Conservation (phyloP, 2,329 filamentous ascomycete species). For the Acrocalymma vagum region DNA sequence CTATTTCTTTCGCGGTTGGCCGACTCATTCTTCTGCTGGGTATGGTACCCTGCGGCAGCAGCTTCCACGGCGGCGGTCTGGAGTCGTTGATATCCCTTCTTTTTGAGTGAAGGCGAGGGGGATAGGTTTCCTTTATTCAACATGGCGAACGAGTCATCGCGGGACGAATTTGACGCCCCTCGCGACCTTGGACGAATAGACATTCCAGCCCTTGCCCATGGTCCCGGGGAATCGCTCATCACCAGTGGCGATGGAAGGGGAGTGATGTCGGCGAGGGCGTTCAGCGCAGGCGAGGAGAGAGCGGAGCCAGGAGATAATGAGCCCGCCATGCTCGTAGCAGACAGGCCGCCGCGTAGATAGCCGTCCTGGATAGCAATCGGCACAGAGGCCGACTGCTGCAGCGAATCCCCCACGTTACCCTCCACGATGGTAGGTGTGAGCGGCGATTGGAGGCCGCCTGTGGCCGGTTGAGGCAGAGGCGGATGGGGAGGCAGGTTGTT, state of each 20-base stretch:
- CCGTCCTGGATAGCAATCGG: conserved; percentile 48
- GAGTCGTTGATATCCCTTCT: conserved; percentile 57
- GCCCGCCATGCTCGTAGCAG: conserved; percentile 52
- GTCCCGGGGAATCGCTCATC: conserved; percentile 51
- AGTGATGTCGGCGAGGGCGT: conserved; percentile 59
- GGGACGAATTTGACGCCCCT: conserved; percentile 37
- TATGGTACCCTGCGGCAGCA: conserved; percentile 37
- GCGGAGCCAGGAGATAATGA: conserved; percentile 56
- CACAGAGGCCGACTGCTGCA: conserved; percentile 44
- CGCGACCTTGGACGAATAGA: conserved; percentile 43
- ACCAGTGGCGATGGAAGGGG: conserved; percentile 60
- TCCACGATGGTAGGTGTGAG: conserved; percentile 42
- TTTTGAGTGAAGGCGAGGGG: conserved; percentile 52
- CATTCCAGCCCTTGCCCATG: conserved; percentile 50
- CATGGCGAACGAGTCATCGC: conserved; percentile 42
- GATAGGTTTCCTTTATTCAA: conserved; percentile 42
- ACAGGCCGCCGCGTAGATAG: conserved; percentile 50
- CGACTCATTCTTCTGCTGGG: conserved; percentile 42
- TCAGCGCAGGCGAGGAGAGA: conserved; percentile 57
- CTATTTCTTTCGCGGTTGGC: conserved; percentile 72
- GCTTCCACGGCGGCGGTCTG: conserved; percentile 52
- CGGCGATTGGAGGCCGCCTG: conserved; percentile 21
- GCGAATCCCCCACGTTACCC: conserved; percentile 34
- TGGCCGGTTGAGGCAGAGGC: conserved; percentile 27
- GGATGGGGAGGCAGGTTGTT: conserved; percentile 43